Evolutionary conservation across 441 rosid genomes (phyloP), one percentile per base, ranked within the genome.

Genomic region (Arabidopsis lyrata): DNA sequence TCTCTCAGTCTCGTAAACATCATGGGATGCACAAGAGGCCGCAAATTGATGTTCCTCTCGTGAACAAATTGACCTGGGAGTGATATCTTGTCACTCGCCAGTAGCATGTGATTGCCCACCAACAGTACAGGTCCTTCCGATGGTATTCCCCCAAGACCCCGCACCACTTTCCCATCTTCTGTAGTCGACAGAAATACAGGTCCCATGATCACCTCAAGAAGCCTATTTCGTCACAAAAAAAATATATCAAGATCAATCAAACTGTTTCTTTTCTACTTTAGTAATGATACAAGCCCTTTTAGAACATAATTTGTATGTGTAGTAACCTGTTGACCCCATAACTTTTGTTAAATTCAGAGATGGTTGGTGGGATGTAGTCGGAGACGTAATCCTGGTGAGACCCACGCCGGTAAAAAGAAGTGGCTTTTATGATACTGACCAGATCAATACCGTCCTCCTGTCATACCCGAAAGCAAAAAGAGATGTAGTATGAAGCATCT

Each of bases 141-240:
- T 44, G 95, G 97, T 78, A 92, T 65, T 56, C 98, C 97, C 13
- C 84, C 87, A 50, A 95, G 90, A 55, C 98, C 91, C 68, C 66
- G 86, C 44, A 91, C 93, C 54, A 95, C 67, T 78, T 80, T 82
- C 70, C 98, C 98, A 70, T 86, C 86, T 76, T 84, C 87, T 53
- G 84, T 76, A 22, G 97, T 90, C 78, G 97, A 95, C 39, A 95
- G 83, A 87, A 87, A 85, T 75, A 90, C 96, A 29, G 99, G 87
- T 44, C 87, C 71, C 50, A 85, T 82, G 49, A 81, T 73, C 76
- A 58, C 62, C 77, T 56, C 53, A 34, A 86, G 0, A 77, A 76
- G 86, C 76, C 97, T 92, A 62, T 83, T 65, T 66, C 35, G 29
- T 59, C 71, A 67, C 73, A 38, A 60, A 53, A 75, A 8, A 6